A percentile compares a stretch with the other conserved stretches of the same genome.
Conservation (phyloP, 192 early-diverging fungal genomes). For the Linnemannia hyalina region DNA sequence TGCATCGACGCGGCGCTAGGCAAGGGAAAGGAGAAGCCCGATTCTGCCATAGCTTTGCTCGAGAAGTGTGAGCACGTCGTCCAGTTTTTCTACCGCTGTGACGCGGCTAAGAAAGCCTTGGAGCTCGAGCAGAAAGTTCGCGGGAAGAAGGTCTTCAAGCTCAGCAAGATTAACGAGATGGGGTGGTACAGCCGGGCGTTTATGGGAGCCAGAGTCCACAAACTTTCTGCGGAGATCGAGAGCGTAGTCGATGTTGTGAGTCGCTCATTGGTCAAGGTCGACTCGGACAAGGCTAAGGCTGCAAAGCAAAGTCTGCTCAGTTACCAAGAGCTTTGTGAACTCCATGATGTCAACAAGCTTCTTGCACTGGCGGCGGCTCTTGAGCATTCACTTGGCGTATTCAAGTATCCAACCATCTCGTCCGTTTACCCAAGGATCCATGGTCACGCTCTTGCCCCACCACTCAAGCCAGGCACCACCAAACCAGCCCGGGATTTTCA, state of each 20-base stretch:
- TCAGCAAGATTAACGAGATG: background rate
- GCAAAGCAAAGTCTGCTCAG: background rate
- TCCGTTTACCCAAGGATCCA: background rate
- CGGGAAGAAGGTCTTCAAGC: background rate
- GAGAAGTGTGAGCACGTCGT: background rate
- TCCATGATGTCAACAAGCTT: background rate
- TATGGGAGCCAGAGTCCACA: background rate
- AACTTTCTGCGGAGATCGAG: background rate
- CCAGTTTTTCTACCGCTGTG: background rate
- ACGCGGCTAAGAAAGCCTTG: background rate
- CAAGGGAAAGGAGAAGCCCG: background rate
- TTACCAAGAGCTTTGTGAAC: background rate
- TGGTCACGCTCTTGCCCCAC: background rate
- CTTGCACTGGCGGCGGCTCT: background rate
- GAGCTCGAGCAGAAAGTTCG: background rate
- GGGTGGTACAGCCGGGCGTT: background rate
- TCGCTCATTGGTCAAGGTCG: background rate
- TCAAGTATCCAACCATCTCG: background rate
- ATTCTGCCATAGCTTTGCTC: background rate
- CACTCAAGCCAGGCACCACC: background rate
- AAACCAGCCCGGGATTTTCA: background rate
- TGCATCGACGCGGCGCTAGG: background rate
- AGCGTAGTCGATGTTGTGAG: background rate
- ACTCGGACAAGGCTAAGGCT: background rate
- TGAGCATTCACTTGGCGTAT: background rate